These are phyloP conservation scores for Trichoderma aggressivum DNA, from an alignment of 2,329 filamentous ascomycete genomes.

Conservation along the genomic window DNA sequence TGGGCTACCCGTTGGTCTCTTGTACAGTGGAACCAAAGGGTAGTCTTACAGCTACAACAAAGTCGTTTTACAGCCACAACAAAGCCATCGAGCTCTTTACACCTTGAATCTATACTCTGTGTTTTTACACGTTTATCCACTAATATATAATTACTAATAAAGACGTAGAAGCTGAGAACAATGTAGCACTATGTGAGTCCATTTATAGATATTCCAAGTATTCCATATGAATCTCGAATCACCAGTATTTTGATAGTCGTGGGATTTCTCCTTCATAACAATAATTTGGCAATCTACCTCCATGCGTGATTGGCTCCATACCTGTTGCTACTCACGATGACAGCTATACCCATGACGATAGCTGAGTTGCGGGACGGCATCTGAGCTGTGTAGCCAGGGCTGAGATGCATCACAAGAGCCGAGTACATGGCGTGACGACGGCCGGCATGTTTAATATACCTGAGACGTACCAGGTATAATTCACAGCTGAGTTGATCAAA, in stretches of 20 bases:
- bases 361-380: not conserved
- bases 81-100: not conserved
- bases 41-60: not conserved
- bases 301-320: not conserved
- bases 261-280: not conserved
- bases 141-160: not conserved
- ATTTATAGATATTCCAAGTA: not conserved
- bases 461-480: not conserved
- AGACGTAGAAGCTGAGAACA: not conserved
- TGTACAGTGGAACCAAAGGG: no score
- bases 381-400: not conserved
- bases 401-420: not conserved
- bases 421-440: not conserved
- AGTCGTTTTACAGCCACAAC: not conserved
- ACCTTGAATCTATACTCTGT: not conserved
- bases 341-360: not conserved
- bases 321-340: not conserved
- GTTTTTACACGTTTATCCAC: not conserved
- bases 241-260: not conserved
- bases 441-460: not conserved
- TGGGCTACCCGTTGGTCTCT: no score
- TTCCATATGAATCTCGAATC: not conserved
- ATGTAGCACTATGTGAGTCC: fast-evolving
- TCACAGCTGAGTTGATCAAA: not conserved
- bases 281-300: not conserved